Evolutionary conservation across 139 green algal species (phyloP).

Genomic region (Tetraselmis striata): DNA sequence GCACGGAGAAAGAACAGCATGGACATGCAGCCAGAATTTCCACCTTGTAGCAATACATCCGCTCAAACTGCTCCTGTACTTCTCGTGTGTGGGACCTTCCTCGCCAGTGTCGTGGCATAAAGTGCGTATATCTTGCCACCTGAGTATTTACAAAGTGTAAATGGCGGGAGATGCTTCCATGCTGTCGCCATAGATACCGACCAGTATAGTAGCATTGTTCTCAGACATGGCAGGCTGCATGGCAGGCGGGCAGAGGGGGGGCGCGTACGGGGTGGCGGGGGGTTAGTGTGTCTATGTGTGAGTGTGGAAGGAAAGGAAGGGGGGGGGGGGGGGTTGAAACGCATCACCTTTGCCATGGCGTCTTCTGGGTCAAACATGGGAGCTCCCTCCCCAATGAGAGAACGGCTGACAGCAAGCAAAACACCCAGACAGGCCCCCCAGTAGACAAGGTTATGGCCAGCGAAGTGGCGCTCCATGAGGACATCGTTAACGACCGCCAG

Average conservation of each 20-base stretch:
- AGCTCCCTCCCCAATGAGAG: no score
- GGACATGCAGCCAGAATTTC: no score
- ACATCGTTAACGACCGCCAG: conserved; percentile 68
- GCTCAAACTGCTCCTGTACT: no score
- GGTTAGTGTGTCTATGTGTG: neutral
- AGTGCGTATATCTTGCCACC: conserved; percentile 84
- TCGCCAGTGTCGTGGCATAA: conserved; percentile 74
- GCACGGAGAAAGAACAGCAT: no score
- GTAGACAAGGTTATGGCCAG: conserved; percentile 70
- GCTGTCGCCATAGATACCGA: neutral
- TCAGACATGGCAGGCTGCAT: neutral
- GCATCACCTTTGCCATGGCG: no score
- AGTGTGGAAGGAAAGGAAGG: no score
- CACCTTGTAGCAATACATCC: no score
- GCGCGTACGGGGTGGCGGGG: neutral
- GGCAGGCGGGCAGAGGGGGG: neutral
- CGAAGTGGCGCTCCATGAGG: conserved; percentile 69
- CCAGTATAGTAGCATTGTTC: conserved; percentile 32
- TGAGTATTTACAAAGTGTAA: conserved; percentile 66
- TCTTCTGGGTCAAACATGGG: conserved; percentile 20
- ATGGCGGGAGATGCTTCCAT: neutral
- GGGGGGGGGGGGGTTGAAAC: no score
- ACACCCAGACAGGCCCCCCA: conserved; percentile 62
- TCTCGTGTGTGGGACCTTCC: conserved; percentile 21
- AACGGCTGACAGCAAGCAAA: conserved; percentile 70